A percentile compares a stretch with the other conserved stretches of the same genome.
Conservation (phyloP, 2,329 filamentous ascomycete species). For the Proliferodiscus dingleyae region DNA sequence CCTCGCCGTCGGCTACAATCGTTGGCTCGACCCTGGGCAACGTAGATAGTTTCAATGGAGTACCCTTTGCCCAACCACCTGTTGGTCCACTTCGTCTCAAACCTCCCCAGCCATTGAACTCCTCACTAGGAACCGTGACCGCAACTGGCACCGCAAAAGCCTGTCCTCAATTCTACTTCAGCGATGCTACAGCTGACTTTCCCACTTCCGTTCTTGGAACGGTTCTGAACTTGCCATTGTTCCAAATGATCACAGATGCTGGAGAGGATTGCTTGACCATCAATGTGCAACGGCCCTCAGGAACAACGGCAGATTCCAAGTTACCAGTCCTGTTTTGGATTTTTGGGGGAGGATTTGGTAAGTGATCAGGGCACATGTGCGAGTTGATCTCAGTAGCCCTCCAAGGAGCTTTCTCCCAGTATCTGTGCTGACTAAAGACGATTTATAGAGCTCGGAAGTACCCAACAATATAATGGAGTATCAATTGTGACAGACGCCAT, state of each 20-base stretch:
- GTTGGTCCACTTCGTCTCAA: slow-evolving; percentile 63
- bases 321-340: slow-evolving; percentile 69
- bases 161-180: slow-evolving; percentile 69
- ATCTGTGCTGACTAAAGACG: no score
- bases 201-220: slow-evolving; percentile 41
- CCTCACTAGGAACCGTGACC: slow-evolving; percentile 53
- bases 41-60: slow-evolving; percentile 40
- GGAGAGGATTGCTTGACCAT: slow-evolving; percentile 62
- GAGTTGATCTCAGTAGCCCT: no score
- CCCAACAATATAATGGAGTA: slow-evolving; percentile 47
- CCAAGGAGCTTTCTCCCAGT: no score
- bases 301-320: slow-evolving; percentile 49
- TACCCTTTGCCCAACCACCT: slow-evolving; percentile 70
- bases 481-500: slow-evolving; percentile 43
- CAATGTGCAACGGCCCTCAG: slow-evolving; percentile 53
- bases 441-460: slow-evolving; percentile 49
- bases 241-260: slow-evolving; percentile 49
- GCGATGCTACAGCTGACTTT: slow-evolving; percentile 39
- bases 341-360: slow-evolving; percentile 63
- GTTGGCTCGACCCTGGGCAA: slow-evolving; percentile 3
- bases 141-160: slow-evolving; percentile 54
- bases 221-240: slow-evolving; percentile 51
- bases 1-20: slow-evolving; percentile 12
- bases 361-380: no score
- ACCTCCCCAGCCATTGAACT: slow-evolving; percentile 58